Percentiles rank a stretch among this genome's conserved stretches.
Evolutionary conservation across 2,329 filamentous ascomycete species (phyloP).

Genomic region (Acarospora socialis): DNA sequence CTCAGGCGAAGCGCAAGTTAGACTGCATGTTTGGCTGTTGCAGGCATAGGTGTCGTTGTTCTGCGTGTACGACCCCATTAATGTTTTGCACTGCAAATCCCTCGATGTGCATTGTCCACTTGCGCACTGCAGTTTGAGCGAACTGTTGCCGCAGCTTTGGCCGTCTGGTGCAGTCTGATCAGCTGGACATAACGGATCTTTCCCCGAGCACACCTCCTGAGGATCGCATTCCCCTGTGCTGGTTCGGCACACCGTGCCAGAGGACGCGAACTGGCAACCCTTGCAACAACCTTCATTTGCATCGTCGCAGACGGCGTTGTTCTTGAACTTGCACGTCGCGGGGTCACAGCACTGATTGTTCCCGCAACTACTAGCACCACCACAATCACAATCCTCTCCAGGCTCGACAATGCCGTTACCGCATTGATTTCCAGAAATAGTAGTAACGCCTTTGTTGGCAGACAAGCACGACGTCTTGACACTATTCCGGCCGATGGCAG

Average conservation of each 20-base stretch:
- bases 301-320: slow-evolving; percentile 57
- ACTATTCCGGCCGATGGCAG: slow-evolving; percentile 61
- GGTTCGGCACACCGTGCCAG: slow-evolving; percentile 62
- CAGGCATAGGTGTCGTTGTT: slow-evolving; percentile 73
- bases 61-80: slow-evolving; percentile 61
- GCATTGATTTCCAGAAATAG: slow-evolving; percentile 71
- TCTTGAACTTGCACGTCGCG: slow-evolving; percentile 70
- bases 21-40: slow-evolving; percentile 53
- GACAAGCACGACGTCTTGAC: slow-evolving; percentile 65
- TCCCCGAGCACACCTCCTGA: slow-evolving; percentile 67
- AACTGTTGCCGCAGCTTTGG: slow-evolving; percentile 48
- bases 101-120: slow-evolving; percentile 91
- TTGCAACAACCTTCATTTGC: slow-evolving; percentile 34
- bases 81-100: slow-evolving; percentile 71
- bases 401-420: slow-evolving; percentile 94
- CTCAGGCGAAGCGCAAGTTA: slow-evolving; percentile 60
- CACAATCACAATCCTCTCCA: slow-evolving; percentile 93
- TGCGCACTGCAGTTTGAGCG: slow-evolving; percentile 55
- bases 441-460: slow-evolving; percentile 72
- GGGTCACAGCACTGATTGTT: slow-evolving; percentile 72
- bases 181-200: slow-evolving; percentile 54
- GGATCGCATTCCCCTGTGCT: slow-evolving; percentile 76
- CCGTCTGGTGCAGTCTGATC: slow-evolving; percentile 60
- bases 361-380: slow-evolving; percentile 56
- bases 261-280: slow-evolving; percentile 31